Evolutionary conservation across 176 grass and related monocot genomes (phyloP), one percentile per base, ranked within the genome.

Genomic region (Alloteropsis semialata): DNA sequence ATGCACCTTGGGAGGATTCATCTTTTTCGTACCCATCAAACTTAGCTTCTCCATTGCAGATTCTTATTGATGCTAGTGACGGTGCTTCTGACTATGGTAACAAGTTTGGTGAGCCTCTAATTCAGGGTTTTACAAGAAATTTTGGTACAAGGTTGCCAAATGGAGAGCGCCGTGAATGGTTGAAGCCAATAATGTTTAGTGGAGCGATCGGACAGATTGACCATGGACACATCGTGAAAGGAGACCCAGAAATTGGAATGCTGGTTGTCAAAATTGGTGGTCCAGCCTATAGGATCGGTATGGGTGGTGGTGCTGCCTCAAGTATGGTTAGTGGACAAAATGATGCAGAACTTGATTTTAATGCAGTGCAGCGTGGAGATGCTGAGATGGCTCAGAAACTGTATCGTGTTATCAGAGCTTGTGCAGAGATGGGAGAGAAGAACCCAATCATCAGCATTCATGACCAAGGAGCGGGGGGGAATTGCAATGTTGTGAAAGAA

Each of bases 161-260:
- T 37, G 90, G 90, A 74, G 91, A 92, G 62, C 80, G 94, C 1
- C 91, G 91, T 67, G 94, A 93, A 82, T 97, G 94, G 94, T 53
- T 97, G 64, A 97, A 97, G 72, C 94, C 94, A 45, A 97, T 97
- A 76, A 93, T 97, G 94, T 97, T 97, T 74, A 97, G 94, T 89
- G 94, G 65, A 71, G 91, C 88, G 62, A 97, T 97, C 34, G 94
- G 94, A 18, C 84, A 93, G 44, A 93, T 97, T 68, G 91, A 97
- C 49, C 94, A 93, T 81, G 81, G 69, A 19, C 94, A 93, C 57
- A 89, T 97, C 68, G 69, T 75, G 3, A 97, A 97, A 41, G 77
- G 63, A 54, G 94, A 97, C 38, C 72, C 90, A 76, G 86, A 93
- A 76, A 63, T 93, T 33, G 94, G 88, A 21, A 97, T 97, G 94